Conservation (phyloP, 176 grass and related monocot genomes). For the Metroxylon sagu region DNA sequence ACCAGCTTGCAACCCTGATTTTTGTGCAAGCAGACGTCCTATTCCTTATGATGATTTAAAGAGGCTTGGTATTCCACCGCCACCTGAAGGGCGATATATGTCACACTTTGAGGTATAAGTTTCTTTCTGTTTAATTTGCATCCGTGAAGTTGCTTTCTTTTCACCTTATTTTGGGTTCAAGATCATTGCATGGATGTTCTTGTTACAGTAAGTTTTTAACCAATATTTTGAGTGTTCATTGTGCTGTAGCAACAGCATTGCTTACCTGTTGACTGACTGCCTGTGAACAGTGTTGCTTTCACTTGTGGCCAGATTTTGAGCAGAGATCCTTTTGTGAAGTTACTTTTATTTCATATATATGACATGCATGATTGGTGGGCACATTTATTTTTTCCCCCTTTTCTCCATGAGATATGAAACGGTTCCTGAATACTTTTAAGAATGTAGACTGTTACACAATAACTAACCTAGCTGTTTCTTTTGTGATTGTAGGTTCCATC, state of each 20-base stretch:
- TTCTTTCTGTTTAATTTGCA: conserved; percentile 2
- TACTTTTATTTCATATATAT: too few relatives aligned
- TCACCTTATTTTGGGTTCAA: background rate
- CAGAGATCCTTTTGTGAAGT: too few relatives aligned
- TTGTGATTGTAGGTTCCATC: conserved; percentile 42
- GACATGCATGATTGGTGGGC: too few relatives aligned
- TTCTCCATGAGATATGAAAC: too few relatives aligned
- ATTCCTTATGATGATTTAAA: conserved; percentile 86
- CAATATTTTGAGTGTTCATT: too few relatives aligned
- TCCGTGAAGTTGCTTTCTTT: background rate
- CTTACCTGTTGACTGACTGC: too few relatives aligned
- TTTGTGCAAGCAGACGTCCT: conserved; percentile 39
- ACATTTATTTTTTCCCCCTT: too few relatives aligned
- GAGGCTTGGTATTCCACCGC: conserved; percentile 78
- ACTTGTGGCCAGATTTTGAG: too few relatives aligned
- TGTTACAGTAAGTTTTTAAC: too few relatives aligned
- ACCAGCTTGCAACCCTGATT: background rate
- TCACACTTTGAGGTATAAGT: conserved; percentile 56
- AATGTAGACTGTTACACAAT: background rate
- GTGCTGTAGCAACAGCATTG: too few relatives aligned
- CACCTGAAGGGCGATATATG: conserved; percentile 73
- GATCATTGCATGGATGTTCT: background rate
- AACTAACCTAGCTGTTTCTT: background rate
- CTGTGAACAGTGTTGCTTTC: too few relatives aligned
- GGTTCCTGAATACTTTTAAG: too few relatives aligned